A percentile compares a stretch with the other conserved stretches of the same genome.
These are phyloP conservation scores for Neurospora tetrasperma DNA, from an alignment of 495 filamentous ascomycete genomes.

Conservation along the genomic window DNA sequence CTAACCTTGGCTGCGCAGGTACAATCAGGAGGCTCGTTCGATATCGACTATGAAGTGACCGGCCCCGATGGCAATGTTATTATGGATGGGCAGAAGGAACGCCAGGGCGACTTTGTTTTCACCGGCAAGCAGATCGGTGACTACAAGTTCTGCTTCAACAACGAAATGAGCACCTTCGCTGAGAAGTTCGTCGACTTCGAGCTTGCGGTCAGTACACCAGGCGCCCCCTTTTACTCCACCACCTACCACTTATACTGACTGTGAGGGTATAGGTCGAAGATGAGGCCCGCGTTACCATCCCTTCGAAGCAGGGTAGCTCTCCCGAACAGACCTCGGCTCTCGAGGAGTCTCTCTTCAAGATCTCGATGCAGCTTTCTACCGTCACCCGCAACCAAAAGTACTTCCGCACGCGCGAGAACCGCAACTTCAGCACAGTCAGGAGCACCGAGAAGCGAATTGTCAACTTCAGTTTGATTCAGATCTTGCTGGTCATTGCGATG, in stretches of 20 bases:
- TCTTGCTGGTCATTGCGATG: slow-evolving; percentile 88
- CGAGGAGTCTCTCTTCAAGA: slow-evolving; percentile 92
- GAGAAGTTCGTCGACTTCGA: slow-evolving; percentile 99
- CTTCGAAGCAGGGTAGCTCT: slow-evolving; percentile 79
- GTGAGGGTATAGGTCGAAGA: slow-evolving; percentile 70
- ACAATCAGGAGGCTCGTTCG: slow-evolving; percentile 92
- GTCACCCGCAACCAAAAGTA: slow-evolving; percentile 98
- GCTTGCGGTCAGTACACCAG: slow-evolving; percentile 60
- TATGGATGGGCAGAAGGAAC: slow-evolving; percentile 79
- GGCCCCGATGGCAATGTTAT: slow-evolving; percentile 77
- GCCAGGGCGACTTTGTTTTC: slow-evolving; percentile 97
- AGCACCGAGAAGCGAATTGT: slow-evolving; percentile 93
- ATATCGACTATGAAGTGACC: slow-evolving; percentile 83
- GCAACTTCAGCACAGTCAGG: slow-evolving; percentile 95
- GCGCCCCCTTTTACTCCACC: background rate
- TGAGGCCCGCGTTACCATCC: slow-evolving; percentile 72
- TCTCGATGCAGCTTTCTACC: slow-evolving; percentile 89
- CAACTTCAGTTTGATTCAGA: slow-evolving; percentile 93
- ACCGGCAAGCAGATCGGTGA: slow-evolving; percentile 89
- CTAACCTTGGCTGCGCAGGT: slow-evolving; percentile 44
- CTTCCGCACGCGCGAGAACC: slow-evolving; percentile 97
- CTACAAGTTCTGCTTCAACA: slow-evolving; percentile 97
- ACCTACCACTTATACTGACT: background rate
- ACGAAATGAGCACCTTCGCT: slow-evolving; percentile 93
- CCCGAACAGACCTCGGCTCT: slow-evolving; percentile 86